These are phyloP conservation scores for Starmerella sp. DNA, from an alignment of 805 yeast species.

Conservation along the genomic window DNA sequence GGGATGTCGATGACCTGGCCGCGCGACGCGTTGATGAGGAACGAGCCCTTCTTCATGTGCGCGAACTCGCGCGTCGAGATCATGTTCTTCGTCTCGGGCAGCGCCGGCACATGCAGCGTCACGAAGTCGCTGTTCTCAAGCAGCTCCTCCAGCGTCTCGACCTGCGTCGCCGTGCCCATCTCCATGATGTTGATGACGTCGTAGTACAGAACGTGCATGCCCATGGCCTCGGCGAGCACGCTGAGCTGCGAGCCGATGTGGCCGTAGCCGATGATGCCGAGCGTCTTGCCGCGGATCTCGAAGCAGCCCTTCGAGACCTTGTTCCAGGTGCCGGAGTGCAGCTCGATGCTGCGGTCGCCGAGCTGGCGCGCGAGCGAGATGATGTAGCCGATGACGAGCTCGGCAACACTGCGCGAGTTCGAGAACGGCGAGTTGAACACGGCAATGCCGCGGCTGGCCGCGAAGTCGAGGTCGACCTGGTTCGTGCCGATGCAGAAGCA, in stretches of 20 bases:
- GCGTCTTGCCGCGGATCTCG: constrained; percentile 98
- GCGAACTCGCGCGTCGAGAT: constrained; percentile 83
- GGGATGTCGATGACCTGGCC: constrained; percentile 97
- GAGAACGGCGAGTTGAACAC: constrained; percentile 98
- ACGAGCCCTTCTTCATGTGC: constrained; percentile 93
- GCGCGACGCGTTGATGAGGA: constrained; percentile 90
- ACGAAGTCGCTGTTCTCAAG: constrained; percentile 76
- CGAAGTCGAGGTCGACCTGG: constrained; percentile 86
- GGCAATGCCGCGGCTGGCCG: constrained; percentile 87
- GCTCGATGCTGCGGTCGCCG: constrained; percentile 90
- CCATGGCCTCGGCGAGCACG: constrained; percentile 93
- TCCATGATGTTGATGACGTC: constrained; percentile 91
- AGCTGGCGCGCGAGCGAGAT: constrained; percentile 90
- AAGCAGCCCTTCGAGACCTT: constrained; percentile 90
- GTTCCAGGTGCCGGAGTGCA: constrained; percentile 97
- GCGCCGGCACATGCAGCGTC: constrained; percentile 88
- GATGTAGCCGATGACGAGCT: constrained; percentile 89
- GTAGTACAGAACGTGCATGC: constrained; percentile 90
- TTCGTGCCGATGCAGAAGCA: constrained; percentile 99
- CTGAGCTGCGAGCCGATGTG: constrained; percentile 97
- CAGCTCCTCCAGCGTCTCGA: constrained; percentile 69
- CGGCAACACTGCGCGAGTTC: constrained; percentile 97
- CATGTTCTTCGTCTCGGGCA: constrained; percentile 83
- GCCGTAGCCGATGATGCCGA: constrained; percentile 95
- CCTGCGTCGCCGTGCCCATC: constrained; percentile 93